Conservation (phyloP, 2,329 filamentous ascomycete species). For the Ophiostoma sp. region DNA sequence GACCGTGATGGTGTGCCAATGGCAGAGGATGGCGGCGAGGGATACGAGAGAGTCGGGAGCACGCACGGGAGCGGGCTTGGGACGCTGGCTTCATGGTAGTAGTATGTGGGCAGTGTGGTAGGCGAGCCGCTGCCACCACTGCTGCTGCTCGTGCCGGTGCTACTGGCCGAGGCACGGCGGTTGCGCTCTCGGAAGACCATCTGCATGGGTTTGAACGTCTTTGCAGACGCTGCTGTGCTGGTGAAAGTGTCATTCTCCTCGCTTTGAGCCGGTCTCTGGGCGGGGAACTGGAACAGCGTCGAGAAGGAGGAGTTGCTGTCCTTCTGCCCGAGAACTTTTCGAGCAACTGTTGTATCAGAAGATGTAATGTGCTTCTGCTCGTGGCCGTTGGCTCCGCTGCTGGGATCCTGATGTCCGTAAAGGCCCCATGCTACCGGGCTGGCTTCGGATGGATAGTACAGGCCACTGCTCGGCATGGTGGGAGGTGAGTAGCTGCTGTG, state of each 20-base stretch:
- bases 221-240: not conserved
- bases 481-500: not conserved
- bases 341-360: not conserved
- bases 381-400: not conserved
- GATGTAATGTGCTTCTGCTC: not conserved
- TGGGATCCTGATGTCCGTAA: not conserved
- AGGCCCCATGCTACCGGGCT: not conserved
- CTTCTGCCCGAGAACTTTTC: not conserved
- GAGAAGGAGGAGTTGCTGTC: not conserved
- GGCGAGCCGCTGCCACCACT: not conserved
- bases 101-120: not conserved
- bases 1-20: not conserved
- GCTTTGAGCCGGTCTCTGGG: not conserved
- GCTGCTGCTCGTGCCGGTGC: conserved; percentile 20
- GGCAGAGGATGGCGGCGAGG: not conserved
- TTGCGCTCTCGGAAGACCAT: conserved; percentile 24
- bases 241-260: not conserved
- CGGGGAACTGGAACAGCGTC: not conserved
- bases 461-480: not conserved
- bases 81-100: not conserved
- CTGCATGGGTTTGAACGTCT: conserved; percentile 24
- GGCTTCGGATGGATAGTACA: not conserved
- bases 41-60: not conserved
- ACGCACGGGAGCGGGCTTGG: not conserved
- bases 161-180: conserved; percentile 19